Evolutionary conservation across 2,329 filamentous ascomycete species (phyloP).

Genomic region (Aulographum hederae): DNA sequence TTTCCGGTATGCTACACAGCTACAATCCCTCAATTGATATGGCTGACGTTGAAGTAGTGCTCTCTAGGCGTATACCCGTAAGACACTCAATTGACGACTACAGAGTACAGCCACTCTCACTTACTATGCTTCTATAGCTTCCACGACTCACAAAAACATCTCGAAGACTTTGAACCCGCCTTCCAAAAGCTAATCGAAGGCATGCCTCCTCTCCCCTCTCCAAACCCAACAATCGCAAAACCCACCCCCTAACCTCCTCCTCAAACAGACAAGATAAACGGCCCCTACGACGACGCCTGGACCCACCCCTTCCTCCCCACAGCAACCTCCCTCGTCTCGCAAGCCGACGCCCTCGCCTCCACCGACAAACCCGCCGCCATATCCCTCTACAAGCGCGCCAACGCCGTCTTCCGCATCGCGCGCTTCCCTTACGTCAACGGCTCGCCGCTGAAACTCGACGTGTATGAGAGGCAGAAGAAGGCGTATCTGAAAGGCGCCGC

Average conservation of each 20-base stretch:
- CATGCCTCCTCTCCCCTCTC: too few species aligned
- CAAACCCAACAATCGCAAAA: too few species aligned
- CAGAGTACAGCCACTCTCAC: constrained; percentile 12
- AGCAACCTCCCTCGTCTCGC: constrained; percentile 12
- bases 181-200: constrained; percentile 16
- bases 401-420: constrained; percentile 17
- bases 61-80: constrained; percentile 7
- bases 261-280: constrained; percentile 14
- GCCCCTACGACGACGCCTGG: constrained; percentile 18
- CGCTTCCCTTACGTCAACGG: constrained; percentile 19
- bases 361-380: constrained; percentile 12
- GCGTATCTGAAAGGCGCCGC: constrained; percentile 16
- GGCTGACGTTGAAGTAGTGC: constrained; percentile 2
- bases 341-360: constrained; percentile 10
- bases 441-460: constrained; percentile 13
- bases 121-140: too few species aligned
- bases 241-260: neutral
- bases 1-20: constrained; percentile 8
- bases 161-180: constrained; percentile 19
- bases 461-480: constrained; percentile 17
- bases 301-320: constrained; percentile 18
- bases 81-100: too few species aligned
- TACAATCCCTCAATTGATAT: neutral
- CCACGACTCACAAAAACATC: constrained; percentile 16
- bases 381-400: constrained; percentile 16